Percentiles rank a stretch among this genome's conserved stretches.
Evolutionary conservation across 306 rosid species (phyloP).

Genomic region (Erythrophleum fordii): DNA sequence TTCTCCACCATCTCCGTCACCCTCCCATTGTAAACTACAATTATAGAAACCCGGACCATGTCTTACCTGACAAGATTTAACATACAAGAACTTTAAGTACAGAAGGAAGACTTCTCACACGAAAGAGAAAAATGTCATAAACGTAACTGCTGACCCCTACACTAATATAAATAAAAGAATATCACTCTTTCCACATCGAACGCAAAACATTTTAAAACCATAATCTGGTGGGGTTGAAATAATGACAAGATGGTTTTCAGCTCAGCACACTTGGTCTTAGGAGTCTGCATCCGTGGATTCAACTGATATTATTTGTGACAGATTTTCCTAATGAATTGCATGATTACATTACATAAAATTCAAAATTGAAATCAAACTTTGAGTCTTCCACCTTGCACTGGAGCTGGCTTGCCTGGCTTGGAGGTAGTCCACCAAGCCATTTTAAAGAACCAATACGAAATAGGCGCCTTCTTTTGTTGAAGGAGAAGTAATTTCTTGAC

Average conservation of each 20-base stretch:
- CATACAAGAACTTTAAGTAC: slow-evolving; percentile 19
- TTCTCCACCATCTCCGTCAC: slow-evolving; percentile 45
- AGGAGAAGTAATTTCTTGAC: slow-evolving; percentile 90
- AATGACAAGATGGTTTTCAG: neutral
- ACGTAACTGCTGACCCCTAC: neutral
- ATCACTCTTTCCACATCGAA: neutral
- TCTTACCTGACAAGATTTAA: slow-evolving; percentile 71
- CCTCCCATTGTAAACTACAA: slow-evolving; percentile 69
- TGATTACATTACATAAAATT: neutral
- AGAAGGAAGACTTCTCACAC: neutral
- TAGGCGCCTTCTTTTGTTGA: slow-evolving; percentile 85
- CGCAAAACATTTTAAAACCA: neutral
- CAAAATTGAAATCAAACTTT: slow-evolving; percentile 7
- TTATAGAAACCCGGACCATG: slow-evolving; percentile 85
- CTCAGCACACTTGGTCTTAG: neutral
- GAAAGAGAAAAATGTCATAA: neutral
- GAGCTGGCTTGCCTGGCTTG: slow-evolving; percentile 60
- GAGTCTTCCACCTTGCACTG: slow-evolving; percentile 75
- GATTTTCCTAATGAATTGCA: neutral
- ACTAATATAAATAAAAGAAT: neutral
- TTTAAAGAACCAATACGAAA: slow-evolving; percentile 87
- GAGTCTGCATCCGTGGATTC: neutral
- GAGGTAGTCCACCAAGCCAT: slow-evolving; percentile 74
- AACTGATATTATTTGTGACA: neutral
- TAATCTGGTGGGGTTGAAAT: neutral